A percentile compares a stretch with the other conserved stretches of the same genome.
Evolutionary conservation across 352 stramenopile genomes (phyloP).

Genomic region (Pythium monospermum): DNA sequence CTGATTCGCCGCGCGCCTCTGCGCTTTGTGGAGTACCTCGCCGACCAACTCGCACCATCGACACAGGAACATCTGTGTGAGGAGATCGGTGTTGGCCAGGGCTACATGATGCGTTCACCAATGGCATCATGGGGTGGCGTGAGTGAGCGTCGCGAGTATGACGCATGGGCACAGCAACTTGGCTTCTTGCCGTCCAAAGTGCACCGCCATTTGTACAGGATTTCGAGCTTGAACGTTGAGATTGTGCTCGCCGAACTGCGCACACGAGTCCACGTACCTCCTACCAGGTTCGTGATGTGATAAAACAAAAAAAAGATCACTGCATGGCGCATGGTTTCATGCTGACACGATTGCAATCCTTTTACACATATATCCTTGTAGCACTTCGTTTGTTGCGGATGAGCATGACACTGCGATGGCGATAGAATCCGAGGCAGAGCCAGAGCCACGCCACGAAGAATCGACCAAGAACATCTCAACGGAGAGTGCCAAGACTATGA

Average conservation of each 20-base stretch:
- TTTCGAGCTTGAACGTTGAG: conserved; percentile 55
- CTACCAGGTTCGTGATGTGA: conserved; percentile 11
- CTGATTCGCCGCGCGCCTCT: conserved; percentile 37
- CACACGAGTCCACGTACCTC: conserved; percentile 13
- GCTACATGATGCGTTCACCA: conserved; percentile 49
- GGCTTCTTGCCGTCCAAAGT: conserved; percentile 42
- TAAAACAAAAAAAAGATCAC: too few relatives aligned
- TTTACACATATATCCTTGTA: conserved; percentile 1
- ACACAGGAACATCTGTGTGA: conserved; percentile 41
- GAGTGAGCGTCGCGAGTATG: conserved; percentile 27
- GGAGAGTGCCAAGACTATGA: too few relatives aligned
- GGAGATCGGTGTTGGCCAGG: conserved; percentile 52
- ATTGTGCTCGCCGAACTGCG: conserved; percentile 50
- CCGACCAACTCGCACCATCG: conserved; percentile 36
- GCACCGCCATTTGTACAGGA: conserved; percentile 34
- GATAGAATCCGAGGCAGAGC: conserved; percentile 6
- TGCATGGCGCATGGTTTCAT: too few relatives aligned
- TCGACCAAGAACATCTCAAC: conserved; percentile 16
- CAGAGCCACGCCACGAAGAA: neutral
- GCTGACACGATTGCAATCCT: too few relatives aligned
- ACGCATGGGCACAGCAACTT: conserved; percentile 40
- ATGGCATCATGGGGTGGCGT: conserved; percentile 28
- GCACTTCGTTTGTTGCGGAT: neutral
- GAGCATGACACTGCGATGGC: conserved; percentile 11
- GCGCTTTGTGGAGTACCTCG: conserved; percentile 53